phyloP scores from a whole-genome alignment of 2,329 filamentous ascomycete genomes.

The Neurospora crassa region DNA sequence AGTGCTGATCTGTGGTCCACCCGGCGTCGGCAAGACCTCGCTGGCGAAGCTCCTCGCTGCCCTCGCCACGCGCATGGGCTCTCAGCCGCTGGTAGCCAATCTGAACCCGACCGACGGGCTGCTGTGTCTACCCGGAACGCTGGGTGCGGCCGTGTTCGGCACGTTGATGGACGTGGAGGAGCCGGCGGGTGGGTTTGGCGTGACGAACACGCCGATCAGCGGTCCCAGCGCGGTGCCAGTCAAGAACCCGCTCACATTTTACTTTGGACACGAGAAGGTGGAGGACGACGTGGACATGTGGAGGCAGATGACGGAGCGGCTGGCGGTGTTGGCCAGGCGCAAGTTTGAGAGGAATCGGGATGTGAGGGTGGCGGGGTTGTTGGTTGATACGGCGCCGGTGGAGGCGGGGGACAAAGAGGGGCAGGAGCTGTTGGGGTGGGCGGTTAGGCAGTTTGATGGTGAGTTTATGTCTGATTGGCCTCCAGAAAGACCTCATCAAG shows the following conservation, averaged over 20 bases:
- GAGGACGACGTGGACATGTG: slow-evolving; percentile 67
- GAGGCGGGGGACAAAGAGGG: slow-evolving; percentile 36
- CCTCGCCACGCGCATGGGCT: slow-evolving; percentile 65
- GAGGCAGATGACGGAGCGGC: slow-evolving; percentile 60
- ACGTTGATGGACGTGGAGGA: slow-evolving; percentile 73
- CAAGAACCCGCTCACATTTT: slow-evolving; percentile 85
- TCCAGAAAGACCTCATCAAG: not conserved
- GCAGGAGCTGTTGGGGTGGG: slow-evolving; percentile 72
- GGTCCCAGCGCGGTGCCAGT: slow-evolving; percentile 82
- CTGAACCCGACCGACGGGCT: slow-evolving; percentile 74
- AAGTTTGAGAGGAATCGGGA: slow-evolving; percentile 66
- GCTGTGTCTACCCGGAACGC: slow-evolving; percentile 66
- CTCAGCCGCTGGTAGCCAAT: slow-evolving; percentile 75
- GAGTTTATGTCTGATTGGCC: slow-evolving; percentile 3
- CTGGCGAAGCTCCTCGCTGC: slow-evolving; percentile 67
- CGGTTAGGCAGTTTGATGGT: slow-evolving; percentile 49
- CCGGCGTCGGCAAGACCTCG: slow-evolving; percentile 74
- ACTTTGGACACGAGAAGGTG: slow-evolving; percentile 66
- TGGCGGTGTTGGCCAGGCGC: slow-evolving; percentile 70
- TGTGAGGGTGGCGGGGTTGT: slow-evolving; percentile 64
- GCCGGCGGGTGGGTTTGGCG: slow-evolving; percentile 83
- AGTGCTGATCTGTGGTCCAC: slow-evolving; percentile 74
- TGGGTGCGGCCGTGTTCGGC: slow-evolving; percentile 80
- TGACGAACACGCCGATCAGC: slow-evolving; percentile 83
- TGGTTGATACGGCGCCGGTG: slow-evolving; percentile 75